phyloP scores from a whole-genome alignment of 345 rosid species.

The Iberis pinnata region DNA sequence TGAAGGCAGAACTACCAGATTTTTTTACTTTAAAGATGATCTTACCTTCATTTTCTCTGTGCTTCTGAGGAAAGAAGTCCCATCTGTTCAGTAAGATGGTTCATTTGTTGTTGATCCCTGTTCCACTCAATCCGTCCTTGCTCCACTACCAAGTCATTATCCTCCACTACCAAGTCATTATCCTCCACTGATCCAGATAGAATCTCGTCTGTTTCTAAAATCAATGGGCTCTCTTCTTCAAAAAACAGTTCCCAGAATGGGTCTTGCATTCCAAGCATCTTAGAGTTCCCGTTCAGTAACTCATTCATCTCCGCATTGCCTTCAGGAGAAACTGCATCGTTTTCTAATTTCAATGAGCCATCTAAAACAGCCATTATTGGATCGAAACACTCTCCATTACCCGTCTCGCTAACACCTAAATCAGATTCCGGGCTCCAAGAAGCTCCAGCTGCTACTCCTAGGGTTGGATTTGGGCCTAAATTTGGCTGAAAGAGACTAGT shows the following conservation, averaged over 20 bases:
- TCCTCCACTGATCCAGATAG: constrained; percentile 38
- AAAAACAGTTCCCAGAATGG: constrained; percentile 70
- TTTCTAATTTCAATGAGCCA: constrained; percentile 34
- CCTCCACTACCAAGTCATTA: background rate
- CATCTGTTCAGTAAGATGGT: constrained; percentile 64
- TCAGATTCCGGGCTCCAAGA: constrained; percentile 34
- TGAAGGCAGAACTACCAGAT: too few species aligned
- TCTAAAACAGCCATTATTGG: constrained; percentile 37
- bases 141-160: constrained; percentile 27
- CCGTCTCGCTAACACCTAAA: constrained; percentile 35
- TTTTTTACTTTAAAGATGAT: background rate
- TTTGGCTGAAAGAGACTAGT: constrained; percentile 6
- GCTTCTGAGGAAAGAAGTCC: constrained; percentile 52
- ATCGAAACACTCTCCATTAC: constrained; percentile 40
- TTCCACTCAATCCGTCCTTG: constrained; percentile 36
- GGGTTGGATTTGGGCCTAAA: constrained; percentile 24
- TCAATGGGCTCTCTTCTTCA: constrained; percentile 24
- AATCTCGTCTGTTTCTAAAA: constrained; percentile 32
- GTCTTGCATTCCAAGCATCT: constrained; percentile 35
- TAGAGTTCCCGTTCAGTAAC: constrained; percentile 12
- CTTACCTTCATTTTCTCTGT: constrained; percentile 32
- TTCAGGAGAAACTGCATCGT: constrained; percentile 22
- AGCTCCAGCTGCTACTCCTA: constrained; percentile 12
- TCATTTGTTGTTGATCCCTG: constrained; percentile 42
- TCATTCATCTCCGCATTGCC: constrained; percentile 31